These are phyloP conservation scores for Phytophthora idaei DNA, from an alignment of 352 stramenopile species.

Conservation along the genomic window DNA sequence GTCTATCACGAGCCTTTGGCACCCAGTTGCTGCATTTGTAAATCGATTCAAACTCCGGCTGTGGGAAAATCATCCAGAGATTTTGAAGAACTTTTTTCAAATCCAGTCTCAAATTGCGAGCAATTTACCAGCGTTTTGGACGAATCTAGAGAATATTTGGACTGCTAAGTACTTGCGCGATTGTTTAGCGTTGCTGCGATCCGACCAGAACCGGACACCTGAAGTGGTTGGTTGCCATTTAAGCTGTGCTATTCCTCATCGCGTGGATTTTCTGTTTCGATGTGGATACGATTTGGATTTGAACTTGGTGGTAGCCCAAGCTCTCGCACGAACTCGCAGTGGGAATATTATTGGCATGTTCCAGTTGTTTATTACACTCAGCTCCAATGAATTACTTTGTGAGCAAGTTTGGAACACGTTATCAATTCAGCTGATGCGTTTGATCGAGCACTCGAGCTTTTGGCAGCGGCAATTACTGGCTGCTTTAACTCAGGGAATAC, in stretches of 20 bases:
- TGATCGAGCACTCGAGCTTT: slow-evolving; percentile 7
- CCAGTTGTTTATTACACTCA: slow-evolving; percentile 11
- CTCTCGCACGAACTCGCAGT: neutral
- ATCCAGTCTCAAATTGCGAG: slow-evolving; percentile 20
- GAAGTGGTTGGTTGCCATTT: slow-evolving; percentile 15
- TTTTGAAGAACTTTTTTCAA: slow-evolving; percentile 21
- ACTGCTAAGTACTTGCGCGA: slow-evolving; percentile 13
- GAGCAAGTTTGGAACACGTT: slow-evolving; percentile 20
- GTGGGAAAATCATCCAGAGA: slow-evolving; percentile 19
- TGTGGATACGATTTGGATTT: slow-evolving; percentile 14
- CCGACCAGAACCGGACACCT: neutral
- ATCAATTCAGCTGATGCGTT: slow-evolving; percentile 1
- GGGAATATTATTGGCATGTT: slow-evolving; percentile 15
- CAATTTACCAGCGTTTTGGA: slow-evolving; percentile 15
- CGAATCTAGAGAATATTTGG: slow-evolving; percentile 17
- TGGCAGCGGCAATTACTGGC: slow-evolving; percentile 1
- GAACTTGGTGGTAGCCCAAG: slow-evolving; percentile 7
- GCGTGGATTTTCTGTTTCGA: slow-evolving; percentile 18
- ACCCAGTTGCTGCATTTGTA: slow-evolving; percentile 12
- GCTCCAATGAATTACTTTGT: slow-evolving; percentile 15
- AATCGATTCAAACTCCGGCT: slow-evolving; percentile 25
- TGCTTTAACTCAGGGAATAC: slow-evolving; percentile 1
- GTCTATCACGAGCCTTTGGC: neutral
- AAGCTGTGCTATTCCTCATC: slow-evolving; percentile 12
- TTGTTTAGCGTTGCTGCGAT: slow-evolving; percentile 16